Base-by-base conservation (phyloP, 345 rosid species). In the Rubroshorea leprosula region DNA sequence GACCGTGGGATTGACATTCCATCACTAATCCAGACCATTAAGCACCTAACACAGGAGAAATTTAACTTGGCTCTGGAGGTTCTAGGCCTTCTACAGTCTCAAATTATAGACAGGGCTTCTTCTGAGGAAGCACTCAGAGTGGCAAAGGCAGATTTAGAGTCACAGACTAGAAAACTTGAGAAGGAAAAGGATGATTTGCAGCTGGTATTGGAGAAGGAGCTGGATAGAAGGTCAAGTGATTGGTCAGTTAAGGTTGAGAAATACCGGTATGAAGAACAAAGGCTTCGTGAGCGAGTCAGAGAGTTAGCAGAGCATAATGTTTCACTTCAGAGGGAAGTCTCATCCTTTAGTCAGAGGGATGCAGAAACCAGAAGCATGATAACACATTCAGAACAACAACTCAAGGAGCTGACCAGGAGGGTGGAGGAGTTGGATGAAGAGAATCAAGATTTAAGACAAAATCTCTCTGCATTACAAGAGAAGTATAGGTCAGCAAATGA, bases 241-340 rank as follows among this genome's bases (percentile, higher is more conserved):
- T 94, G 99, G 97, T 83, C 89, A 23, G 63, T 67, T 18, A 94
- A 83, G 80, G 87, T 90, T 49, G 87, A 90, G 71, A 90, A 84
- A 43, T 87, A 80, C 61, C 88, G 76, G 31, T 61, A 68, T 23
- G 99, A 94, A 76, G 99, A 94, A 77, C 81, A 78, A 69, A 90
- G 89, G 77, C 92, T 90, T 51, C 87, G 96, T 31, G 97, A 90
- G 44, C 84, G 97, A 45, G 95, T 90, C 39, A 76, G 99, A 62
- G 97, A 94, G 80, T 87, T 94, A 31, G 97, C 97, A 17, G 99
- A 90, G 76, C 88, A 90, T 41, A 94, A 94, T 63, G 99, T 94
- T 64, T 76, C 95, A 17, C 89, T 94, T 52, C 99, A 94, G 72
- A 83, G 90, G 70, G 89, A 90, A 67, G 78, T 85, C 25, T 72